A percentile compares a stretch with the other conserved stretches of the same genome.
phyloP scores from a whole-genome alignment of 208 protist genomes.

The Trypanosoma cruzi region DNA sequence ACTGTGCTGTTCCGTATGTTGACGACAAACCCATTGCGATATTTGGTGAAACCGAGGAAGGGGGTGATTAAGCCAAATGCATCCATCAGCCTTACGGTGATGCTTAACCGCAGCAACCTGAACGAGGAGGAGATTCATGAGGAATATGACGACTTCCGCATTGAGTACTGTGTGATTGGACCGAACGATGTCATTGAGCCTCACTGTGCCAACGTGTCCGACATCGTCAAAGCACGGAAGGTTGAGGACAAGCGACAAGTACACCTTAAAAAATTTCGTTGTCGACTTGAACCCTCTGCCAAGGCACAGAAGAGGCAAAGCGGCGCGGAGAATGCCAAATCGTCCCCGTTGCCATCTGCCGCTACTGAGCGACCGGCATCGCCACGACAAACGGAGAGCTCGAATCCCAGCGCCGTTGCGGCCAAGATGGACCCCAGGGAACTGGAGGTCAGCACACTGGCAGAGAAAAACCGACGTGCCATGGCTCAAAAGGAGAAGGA shows the following conservation, averaged over 20 bases:
- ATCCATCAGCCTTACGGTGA: constrained; percentile 54
- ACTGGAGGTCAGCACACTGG: constrained; percentile 21
- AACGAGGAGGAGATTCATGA: constrained; percentile 1
- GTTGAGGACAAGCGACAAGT: constrained; percentile 39
- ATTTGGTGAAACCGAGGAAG: constrained; percentile 78
- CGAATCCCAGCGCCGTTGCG: no score
- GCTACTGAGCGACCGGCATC: background rate
- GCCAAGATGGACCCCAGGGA: constrained; percentile 4
- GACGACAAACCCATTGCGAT: constrained; percentile 68
- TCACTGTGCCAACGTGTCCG: constrained; percentile 53
- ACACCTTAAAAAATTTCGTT: constrained; percentile 52
- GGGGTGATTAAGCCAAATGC: constrained; percentile 72
- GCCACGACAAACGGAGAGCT: background rate
- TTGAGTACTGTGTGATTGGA: constrained; percentile 67
- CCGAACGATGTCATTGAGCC: constrained; percentile 67
- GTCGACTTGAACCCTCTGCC: constrained; percentile 31
- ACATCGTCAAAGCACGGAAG: constrained; percentile 73
- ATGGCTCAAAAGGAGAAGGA: constrained; percentile 11
- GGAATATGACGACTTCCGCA: constrained; percentile 70
- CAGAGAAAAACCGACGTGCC: constrained; percentile 15
- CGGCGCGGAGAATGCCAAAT: background rate
- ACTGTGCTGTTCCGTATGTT: constrained; percentile 72
- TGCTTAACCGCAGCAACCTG: constrained; percentile 45
- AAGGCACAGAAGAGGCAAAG: constrained; percentile 15
- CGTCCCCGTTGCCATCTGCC: background rate